Base-by-base conservation (phyloP, 2,329 filamentous ascomycete species). In the Elsinoe perseae region DNA sequence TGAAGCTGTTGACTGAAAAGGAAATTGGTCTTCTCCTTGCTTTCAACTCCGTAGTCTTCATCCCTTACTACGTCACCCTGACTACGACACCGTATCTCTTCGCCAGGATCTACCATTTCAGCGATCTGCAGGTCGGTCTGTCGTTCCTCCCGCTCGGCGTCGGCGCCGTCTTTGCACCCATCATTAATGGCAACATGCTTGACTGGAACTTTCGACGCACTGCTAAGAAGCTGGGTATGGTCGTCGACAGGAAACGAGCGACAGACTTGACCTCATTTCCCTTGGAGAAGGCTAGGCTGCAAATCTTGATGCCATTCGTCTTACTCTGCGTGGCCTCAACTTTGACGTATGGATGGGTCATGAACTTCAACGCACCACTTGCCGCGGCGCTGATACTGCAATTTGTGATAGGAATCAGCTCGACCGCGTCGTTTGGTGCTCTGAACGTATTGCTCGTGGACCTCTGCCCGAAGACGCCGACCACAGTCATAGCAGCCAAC, bases 171-270 rank as follows among this genome's bases (percentile, higher is more conserved):
- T 50, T 67, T 18, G 65, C 70, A 42, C 66, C 72, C 16, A 60
- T 73, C 21, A 64, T 72, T 14, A 70, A 67, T 30, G 85, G 87
- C 4, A 74, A 75, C 1, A 61, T 82, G 1, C 76, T 87, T 32
- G 86, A 89, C 68, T 83, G 80, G 76, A 90, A 90, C 67, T 95
- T 87, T 68, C 77, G 82, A 5, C 80, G 85, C 36, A 78, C 83
- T 46, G 86, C 87, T 1, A 75, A 73, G 50, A 76, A 77, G 28
- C 72, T 84, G 14, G 82, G 82, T 4, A 74, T 89, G 57, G 71
- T 74, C 1, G 79, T 89, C 60, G 79, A 80, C 59, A 77, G 74
- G 57, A 82, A 80, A 60, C 80, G 81, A 8, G 77, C 75, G 14
- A 72, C 77, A 56, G 75, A 80, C 57, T 66, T 83, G n/a, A 62